These are phyloP conservation scores for Wickerhamomyces sp. DNA, from an alignment of 1,139 yeast species.

Conservation along the genomic window DNA sequence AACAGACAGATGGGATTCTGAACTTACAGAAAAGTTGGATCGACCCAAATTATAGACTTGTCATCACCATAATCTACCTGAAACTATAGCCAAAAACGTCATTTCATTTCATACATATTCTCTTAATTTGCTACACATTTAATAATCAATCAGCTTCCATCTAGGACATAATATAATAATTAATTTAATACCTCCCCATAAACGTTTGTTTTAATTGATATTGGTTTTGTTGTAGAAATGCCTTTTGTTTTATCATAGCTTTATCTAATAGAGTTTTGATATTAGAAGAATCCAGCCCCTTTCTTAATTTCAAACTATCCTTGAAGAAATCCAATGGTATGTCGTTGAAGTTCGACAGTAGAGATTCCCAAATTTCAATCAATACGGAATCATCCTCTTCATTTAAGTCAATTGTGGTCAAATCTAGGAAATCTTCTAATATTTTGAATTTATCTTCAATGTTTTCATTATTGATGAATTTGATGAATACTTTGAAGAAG, in stretches of 20 bases:
- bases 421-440: constrained; percentile 69
- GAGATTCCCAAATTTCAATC: constrained; percentile 54
- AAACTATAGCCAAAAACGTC: constrained; percentile 2
- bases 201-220: constrained; percentile 12
- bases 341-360: constrained; percentile 56
- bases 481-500: constrained; percentile 58
- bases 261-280: constrained; percentile 22
- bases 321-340: constrained; percentile 67
- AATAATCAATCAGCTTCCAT: too few relatives aligned
- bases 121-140: too few relatives aligned
- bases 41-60: constrained; percentile 2
- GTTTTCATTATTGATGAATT: constrained; percentile 41
- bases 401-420: constrained; percentile 38
- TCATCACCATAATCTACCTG: constrained; percentile 9
- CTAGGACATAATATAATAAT: too few relatives aligned
- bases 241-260: constrained; percentile 16
- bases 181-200: constrained; percentile 12
- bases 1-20: constrained; percentile 9
- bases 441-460: constrained; percentile 52
- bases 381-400: constrained; percentile 32
- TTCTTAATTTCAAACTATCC: constrained; percentile 37
- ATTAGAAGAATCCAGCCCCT: constrained; percentile 29
- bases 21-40: constrained; percentile 4
- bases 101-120: not conserved
- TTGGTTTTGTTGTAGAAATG: constrained; percentile 8